phyloP scores from a whole-genome alignment of 1,284 basidiomycete species.

The Meripilus lineatus region DNA sequence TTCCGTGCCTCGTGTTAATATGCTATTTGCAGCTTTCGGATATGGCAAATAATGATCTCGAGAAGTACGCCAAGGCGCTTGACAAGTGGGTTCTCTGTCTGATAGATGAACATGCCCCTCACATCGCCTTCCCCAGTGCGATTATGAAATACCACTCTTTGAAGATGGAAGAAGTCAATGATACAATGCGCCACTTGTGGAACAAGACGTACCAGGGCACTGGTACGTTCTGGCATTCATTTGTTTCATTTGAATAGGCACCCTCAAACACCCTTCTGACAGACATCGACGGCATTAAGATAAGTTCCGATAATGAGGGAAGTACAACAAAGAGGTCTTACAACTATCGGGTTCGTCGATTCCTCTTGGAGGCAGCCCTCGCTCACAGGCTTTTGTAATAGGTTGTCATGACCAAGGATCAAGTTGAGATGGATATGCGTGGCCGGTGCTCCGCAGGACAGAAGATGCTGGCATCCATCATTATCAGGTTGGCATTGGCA shows the following conservation, averaged over 20 bases:
- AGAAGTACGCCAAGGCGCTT: constrained; percentile 95
- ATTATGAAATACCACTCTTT: constrained; percentile 98
- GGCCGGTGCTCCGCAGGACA: constrained; percentile 98
- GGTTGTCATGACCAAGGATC: constrained; percentile 99
- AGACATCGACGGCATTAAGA: constrained; percentile 98
- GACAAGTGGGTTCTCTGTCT: constrained; percentile 68
- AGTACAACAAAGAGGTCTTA: constrained; percentile 87
- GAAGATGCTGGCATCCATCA: constrained; percentile 99
- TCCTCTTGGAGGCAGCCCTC: background rate
- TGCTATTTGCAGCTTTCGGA: constrained; percentile 70
- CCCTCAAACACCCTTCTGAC: constrained; percentile 13
- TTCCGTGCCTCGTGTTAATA: too few relatives aligned
- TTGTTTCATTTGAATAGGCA: constrained; percentile 1
- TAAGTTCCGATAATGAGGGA: constrained; percentile 91
- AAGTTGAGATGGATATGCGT: constrained; percentile 99
- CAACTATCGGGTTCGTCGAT: constrained; percentile 83
- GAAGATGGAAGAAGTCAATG: constrained; percentile 99
- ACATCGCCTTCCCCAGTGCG: constrained; percentile 48
- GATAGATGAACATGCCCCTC: background rate
- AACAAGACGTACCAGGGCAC: constrained; percentile 99
- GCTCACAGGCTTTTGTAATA: constrained; percentile 31
- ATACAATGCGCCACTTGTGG: constrained; percentile 94
- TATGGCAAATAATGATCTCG: constrained; percentile 91
- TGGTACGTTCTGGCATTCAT: constrained; percentile 45
- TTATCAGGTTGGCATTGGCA: constrained; percentile 95